Evolutionary conservation across 345 rosid species (phyloP).

Genomic region (Lepidium aucheri): DNA sequence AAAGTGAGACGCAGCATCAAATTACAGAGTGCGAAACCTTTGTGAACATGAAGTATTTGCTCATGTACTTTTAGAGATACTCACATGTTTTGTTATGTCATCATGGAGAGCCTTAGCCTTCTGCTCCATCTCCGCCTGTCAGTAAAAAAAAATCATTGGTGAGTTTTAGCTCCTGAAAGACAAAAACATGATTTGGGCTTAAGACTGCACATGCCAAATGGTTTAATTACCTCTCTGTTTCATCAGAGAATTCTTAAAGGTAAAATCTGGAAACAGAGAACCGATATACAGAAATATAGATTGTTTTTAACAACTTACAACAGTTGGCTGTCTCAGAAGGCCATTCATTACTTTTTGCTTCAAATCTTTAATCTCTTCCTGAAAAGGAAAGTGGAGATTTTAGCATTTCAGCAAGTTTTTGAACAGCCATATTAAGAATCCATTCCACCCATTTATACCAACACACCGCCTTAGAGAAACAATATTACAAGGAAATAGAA

Average conservation of each 20-base stretch:
- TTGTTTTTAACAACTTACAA: constrained; percentile 12
- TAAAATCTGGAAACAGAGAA: neutral
- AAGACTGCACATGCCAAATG: neutral
- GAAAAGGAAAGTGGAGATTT: neutral
- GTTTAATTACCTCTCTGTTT: neutral
- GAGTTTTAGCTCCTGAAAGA: neutral
- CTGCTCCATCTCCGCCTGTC: constrained; percentile 20
- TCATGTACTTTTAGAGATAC: constrained; percentile 2
- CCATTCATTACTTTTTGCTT: constrained; percentile 18
- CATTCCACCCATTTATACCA: neutral
- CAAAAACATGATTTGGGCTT: neutral
- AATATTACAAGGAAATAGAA: neutral
- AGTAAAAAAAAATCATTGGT: neutral
- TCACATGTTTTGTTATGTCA: constrained; percentile 28
- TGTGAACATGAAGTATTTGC: neutral
- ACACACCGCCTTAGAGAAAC: neutral
- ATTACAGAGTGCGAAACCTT: neutral
- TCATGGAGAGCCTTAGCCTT: constrained; percentile 24
- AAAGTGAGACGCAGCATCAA: constrained; percentile 7
- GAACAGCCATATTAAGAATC: neutral
- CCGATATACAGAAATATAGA: neutral
- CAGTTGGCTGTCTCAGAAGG: constrained; percentile 22
- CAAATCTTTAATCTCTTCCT: constrained; percentile 24
- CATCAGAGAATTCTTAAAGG: neutral
- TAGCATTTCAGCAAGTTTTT: neutral